Evolutionary conservation across 352 stramenopile species (phyloP), one percentile per base, ranked within the genome.

Genomic region (Globisporangium nunn): DNA sequence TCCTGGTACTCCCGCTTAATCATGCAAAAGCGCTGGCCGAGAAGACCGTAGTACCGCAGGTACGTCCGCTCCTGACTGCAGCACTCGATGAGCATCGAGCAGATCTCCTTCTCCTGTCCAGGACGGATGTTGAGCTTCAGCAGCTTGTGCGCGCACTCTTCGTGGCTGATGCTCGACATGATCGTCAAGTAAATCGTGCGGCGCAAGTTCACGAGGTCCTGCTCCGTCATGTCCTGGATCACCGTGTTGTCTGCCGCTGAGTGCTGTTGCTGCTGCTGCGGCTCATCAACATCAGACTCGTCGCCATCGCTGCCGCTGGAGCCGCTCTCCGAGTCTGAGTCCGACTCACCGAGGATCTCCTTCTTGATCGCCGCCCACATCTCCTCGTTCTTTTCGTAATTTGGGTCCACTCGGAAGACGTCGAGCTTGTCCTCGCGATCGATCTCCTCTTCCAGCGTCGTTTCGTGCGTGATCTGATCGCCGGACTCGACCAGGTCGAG

Each of bases 131-230:
- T 91, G 52, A 99, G 82, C 70, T 98, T 98, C 49, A 98, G 85
- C 18, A 99, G 77, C 72, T 99, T 99, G 83, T 99, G 97, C 10
- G 93, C 92, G 58, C 95, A 99, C 70, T 99, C 97, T 77, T 99
- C 97, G 73, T 99, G 98, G 4, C 91, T 96, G 18, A 98, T 96
- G 68, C 90, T 98, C 29, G 93, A 99, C 96, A 99, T 99, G 71
- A 99, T 99, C 10, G 96, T 99, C 54, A 99, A 69, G 70, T 99
- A 99, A 61, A 99, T 99, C 29, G 96, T 99, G 40, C 97, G 85
- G 8, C 97, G 91, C 51, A 99, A 70, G 70, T 99, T 98, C 54
- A 99, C 94, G 23, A 99, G 79, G 64, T 98, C 96, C 50, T 97
- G 90, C 69, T 99, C 97, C 6, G 96, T 98, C 54, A 98, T 85